Evolutionary conservation across 352 stramenopile genomes (phyloP), one percentile per base, ranked within the genome.

Genomic region (Aphanomyces euteiches): DNA sequence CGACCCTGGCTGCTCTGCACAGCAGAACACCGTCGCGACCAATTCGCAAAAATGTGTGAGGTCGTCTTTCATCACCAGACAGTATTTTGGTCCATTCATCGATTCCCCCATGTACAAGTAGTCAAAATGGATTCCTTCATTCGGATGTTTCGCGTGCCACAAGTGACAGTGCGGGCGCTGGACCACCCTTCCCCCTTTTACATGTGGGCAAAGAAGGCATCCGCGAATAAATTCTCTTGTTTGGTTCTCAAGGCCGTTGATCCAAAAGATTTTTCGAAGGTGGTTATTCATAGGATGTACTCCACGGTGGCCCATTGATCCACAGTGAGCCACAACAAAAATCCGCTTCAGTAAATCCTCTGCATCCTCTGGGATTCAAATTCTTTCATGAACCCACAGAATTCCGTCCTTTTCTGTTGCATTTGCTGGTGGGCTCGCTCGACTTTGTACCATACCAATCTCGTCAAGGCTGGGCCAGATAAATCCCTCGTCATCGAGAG

Each of bases 111-210:
- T 39, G n/a, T 67, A 57, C 1, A 79, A 7, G n/a, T 59, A 84
- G 36, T 80, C 78, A 48, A 73, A 80, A 8, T 81, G 75, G 2
- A 81, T 38, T 19, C 56, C 69, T 54, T 72, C 66, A 50, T 84
- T 84, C 10, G 66, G 34, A 13, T 71, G 65, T 6, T 41, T 59
- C n/a, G 21, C 56, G 6, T 57, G 56, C 41, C 48, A 73, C 7
- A 28, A n/a, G 28, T 76, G 8, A 13, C 56, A 34, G 34, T 59
- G 73, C 6, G 69, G 73, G 41, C 70, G 28, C 12, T 37, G 69
- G 12, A 78, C 67, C 3, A 72, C 37, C 39, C 43, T 72, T 5
- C 50, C 66, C 0, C 72, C 72, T 39, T 77, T 75, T 7, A 77
- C 65, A 57, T 77, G 72, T 5, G 67, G 39, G 41, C 64, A 79